Base-by-base conservation (phyloP, 164 flowering plant genomes). In the Vitis riparia region DNA sequence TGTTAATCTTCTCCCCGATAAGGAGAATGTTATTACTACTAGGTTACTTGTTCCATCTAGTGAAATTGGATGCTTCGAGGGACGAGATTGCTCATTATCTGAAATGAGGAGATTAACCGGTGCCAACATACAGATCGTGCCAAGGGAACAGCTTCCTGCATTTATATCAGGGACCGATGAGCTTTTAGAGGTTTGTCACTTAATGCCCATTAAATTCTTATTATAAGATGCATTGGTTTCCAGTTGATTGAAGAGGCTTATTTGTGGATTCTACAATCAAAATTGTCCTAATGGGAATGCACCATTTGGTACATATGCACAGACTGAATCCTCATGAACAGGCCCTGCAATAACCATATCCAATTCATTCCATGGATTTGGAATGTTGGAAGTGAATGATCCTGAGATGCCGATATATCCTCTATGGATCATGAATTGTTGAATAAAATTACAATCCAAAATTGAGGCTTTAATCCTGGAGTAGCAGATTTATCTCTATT, bases 1-100 rank as follows among this genome's bases (percentile, higher is more conserved):
- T 73, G 90, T 89, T 49, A 95, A 94, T 78, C 89, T 91, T 69
- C 75, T 81, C 75, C 89, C 91, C n/a, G 98, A 92, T 66, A 86
- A 87, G 68, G 97, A 92, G 65, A 92, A 91, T 71, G 72, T 90
- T 67, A 69, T 92, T 65, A 89, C 88, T 14, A 96, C 99, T 58
- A 85, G 94, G 73, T 71, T 96, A 63, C 82, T 96, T 72, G 78
- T 96, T 49, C 86, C 97, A 52, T 79, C 93, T 10, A 83, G 81
- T 80, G 97, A 96, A 56, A 82, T 89, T 72, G 87, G 85, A 66
- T 89, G 96, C 69, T 77, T 94, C 65, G 88, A 85, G 49, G 93
- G 91, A 68, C 80, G 77, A 78, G 92, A 87, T 76, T 92, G 91
- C 73, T 84, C 84, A 16, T 73, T 93, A 29, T 74, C 79, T 69